These are phyloP conservation scores for Triadica sebifera DNA, from an alignment of 345 rosid species.

Conservation along the genomic window DNA sequence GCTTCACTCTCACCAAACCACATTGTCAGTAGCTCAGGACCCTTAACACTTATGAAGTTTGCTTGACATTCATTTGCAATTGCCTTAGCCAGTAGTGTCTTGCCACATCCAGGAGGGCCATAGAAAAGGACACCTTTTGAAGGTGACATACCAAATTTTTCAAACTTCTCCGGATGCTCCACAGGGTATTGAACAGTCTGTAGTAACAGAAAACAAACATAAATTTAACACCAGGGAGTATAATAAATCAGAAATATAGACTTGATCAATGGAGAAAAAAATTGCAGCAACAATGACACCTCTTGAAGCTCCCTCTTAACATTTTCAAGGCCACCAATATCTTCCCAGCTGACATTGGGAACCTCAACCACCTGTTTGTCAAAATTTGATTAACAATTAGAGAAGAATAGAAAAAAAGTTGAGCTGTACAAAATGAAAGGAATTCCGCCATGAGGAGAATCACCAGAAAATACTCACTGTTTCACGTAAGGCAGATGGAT, in stretches of 20 bases:
- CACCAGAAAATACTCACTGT: constrained; percentile 40
- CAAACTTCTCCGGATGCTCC: constrained; percentile 78
- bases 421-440: neutral
- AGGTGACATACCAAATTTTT: constrained; percentile 82
- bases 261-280: neutral
- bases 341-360: constrained; percentile 69
- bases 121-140: constrained; percentile 73
- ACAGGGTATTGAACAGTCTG: constrained; percentile 82
- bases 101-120: constrained; percentile 73
- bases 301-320: constrained; percentile 74
- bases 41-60: constrained; percentile 69
- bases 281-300: constrained; percentile 29
- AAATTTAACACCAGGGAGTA: neutral
- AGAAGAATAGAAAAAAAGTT: neutral
- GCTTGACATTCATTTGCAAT: constrained; percentile 74
- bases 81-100: constrained; percentile 65
- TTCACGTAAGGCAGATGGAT: constrained; percentile 72
- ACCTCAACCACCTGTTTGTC: constrained; percentile 58
- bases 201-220: neutral
- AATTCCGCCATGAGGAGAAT: neutral
- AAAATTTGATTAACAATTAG: constrained; percentile 13
- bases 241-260: neutral
- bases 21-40: constrained; percentile 73
- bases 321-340: constrained; percentile 72
- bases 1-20: constrained; percentile 86